phyloP scores from a whole-genome alignment of 768 basidiomycete genomes.

The Macrolepiota dolichaula region DNA sequence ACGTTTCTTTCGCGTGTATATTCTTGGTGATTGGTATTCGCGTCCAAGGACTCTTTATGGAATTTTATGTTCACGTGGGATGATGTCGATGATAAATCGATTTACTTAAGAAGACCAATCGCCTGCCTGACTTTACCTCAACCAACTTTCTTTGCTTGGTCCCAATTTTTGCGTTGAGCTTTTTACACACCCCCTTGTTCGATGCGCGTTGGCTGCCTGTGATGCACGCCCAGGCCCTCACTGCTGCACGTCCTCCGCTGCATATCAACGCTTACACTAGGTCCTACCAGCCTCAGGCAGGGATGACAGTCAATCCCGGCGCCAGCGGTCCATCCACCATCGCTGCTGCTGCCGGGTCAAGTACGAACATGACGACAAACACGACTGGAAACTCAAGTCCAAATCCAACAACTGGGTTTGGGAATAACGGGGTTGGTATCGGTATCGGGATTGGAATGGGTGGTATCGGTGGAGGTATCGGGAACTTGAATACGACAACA shows the following conservation, averaged over 20 bases:
- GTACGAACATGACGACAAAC: too few relatives aligned
- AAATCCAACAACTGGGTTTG: neutral
- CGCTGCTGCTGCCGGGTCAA: neutral
- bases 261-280: neutral
- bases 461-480: neutral
- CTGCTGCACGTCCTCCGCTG: neutral
- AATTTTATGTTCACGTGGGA: constrained; percentile 4
- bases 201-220: neutral
- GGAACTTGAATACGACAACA: neutral
- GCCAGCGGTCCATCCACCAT: constrained; percentile 5
- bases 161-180: too few relatives aligned
- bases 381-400: neutral
- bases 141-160: neutral
- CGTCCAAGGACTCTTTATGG: neutral
- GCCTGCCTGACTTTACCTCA: too few relatives aligned
- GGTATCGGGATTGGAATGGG: neutral
- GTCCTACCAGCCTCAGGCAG: neutral
- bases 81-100: constrained; percentile 13
- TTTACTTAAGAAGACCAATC: neutral
- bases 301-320: neutral
- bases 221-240: constrained; percentile 13
- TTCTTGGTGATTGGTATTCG: neutral
- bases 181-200: too few relatives aligned
- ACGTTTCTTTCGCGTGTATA: neutral
- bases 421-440: neutral